These are phyloP conservation scores for Gynostemma pentaphyllum DNA, from an alignment of 306 rosid genomes.

Conservation along the genomic window DNA sequence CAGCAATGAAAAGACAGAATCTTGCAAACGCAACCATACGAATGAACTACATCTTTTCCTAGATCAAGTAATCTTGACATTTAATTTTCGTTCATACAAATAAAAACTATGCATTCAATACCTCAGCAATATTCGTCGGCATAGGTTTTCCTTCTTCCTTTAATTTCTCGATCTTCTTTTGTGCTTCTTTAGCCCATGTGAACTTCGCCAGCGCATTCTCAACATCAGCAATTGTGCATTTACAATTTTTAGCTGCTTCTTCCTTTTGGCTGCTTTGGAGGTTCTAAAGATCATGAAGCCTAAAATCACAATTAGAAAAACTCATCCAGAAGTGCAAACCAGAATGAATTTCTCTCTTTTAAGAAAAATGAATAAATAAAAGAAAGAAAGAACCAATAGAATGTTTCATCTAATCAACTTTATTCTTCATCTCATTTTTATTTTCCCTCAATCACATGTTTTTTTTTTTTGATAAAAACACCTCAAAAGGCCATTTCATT, in stretches of 20 bases:
- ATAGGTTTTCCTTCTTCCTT: conserved; percentile 84
- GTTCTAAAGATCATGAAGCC: conserved; percentile 44
- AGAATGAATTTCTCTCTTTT: neutral
- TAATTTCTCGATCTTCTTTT: conserved; percentile 58
- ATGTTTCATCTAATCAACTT: neutral
- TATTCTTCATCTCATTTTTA: neutral
- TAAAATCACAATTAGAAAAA: conserved; percentile 18
- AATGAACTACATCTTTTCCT: neutral
- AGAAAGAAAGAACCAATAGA: neutral
- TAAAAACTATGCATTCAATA: conserved; percentile 10
- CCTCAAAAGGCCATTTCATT: no score
- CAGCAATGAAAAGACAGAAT: neutral
- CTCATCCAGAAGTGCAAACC: neutral
- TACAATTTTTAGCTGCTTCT: conserved; percentile 76
- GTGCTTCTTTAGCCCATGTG: conserved; percentile 84
- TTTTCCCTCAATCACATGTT: neutral
- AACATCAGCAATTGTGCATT: conserved; percentile 65
- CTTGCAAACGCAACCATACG: neutral
- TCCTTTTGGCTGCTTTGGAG: conserved; percentile 49
- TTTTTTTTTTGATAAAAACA: no score
- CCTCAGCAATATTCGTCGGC: conserved; percentile 62
- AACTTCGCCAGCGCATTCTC: conserved; percentile 83
- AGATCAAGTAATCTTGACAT: neutral
- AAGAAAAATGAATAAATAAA: neutral
- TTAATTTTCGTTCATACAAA: neutral